Percentiles rank a stretch among this genome's conserved stretches.
phyloP scores from a whole-genome alignment of 2,329 filamentous ascomycete species.

The Colletotrichum camelliae region DNA sequence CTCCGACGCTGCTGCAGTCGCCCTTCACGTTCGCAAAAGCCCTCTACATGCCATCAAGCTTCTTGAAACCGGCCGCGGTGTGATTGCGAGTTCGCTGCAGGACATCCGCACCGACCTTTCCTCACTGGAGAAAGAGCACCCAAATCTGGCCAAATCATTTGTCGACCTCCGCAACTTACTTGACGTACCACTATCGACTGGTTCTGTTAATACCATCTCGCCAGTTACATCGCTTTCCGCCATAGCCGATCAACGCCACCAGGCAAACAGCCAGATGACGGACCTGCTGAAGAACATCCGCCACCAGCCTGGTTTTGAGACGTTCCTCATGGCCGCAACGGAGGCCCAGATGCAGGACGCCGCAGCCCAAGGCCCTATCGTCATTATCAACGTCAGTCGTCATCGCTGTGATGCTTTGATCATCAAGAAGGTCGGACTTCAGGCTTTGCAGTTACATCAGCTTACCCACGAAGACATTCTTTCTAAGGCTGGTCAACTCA shows the following conservation, averaged over 20 bases:
- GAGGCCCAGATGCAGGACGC: slow-evolving; percentile 25
- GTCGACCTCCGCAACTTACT: neutral
- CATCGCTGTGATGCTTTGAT: slow-evolving; percentile 36
- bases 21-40: slow-evolving; percentile 16
- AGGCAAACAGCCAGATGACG: neutral
- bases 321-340: slow-evolving; percentile 27
- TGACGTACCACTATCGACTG: neutral
- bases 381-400: slow-evolving; percentile 33
- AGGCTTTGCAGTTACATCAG: slow-evolving; percentile 22
- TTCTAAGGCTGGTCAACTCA: no score
- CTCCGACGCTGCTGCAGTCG: slow-evolving; percentile 27
- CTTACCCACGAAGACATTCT: no score
- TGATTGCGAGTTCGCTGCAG: slow-evolving; percentile 26
- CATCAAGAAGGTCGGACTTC: slow-evolving; percentile 23
- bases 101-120: slow-evolving; percentile 25
- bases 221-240: no score
- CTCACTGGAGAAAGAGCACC: neutral
- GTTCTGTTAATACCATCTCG: neutral
- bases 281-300: slow-evolving; percentile 21
- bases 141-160: neutral
- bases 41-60: slow-evolving; percentile 20
- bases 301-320: slow-evolving; percentile 25
- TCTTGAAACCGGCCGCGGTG: slow-evolving; percentile 32
- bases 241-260: neutral
- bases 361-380: slow-evolving; percentile 30